These are phyloP conservation scores for Plenodomus lindquistii DNA, from an alignment of 2,329 filamentous ascomycete species.

Conservation along the genomic window DNA sequence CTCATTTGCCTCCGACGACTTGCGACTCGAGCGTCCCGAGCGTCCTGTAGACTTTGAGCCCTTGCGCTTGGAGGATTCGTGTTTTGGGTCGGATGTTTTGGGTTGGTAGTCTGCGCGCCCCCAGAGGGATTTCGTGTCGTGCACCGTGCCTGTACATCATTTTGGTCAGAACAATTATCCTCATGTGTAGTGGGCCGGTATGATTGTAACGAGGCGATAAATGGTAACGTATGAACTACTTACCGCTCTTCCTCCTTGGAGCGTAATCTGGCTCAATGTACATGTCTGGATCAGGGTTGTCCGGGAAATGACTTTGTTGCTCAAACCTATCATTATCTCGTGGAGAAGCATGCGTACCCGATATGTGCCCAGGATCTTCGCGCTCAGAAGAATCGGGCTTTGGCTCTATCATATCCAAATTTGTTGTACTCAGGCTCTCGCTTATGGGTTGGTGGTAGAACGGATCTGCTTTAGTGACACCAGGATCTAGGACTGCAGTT, in stretches of 20 bases:
- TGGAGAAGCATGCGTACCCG: neutral
- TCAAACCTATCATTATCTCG: neutral
- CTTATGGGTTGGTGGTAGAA: slow-evolving; percentile 1
- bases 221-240: too few species aligned
- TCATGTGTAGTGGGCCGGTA: neutral
- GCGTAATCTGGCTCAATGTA: neutral
- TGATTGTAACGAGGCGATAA: too few species aligned
- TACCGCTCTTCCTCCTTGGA: neutral
- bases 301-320: neutral
- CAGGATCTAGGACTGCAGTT: slow-evolving; percentile 4
- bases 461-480: slow-evolving; percentile 4
- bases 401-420: neutral
- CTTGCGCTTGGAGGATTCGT: slow-evolving; percentile 14
- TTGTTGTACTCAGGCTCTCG: slow-evolving; percentile 14
- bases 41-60: neutral
- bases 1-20: neutral
- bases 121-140: neutral
- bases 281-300: neutral
- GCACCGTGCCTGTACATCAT: neutral
- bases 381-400: neutral
- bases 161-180: neutral
- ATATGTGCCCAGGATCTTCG: neutral
- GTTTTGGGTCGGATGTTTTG: neutral
- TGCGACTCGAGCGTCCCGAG: neutral
- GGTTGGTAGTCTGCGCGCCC: neutral